phyloP scores from a whole-genome alignment of 192 early-diverging fungal genomes.

The Coemansia sp. region DNA sequence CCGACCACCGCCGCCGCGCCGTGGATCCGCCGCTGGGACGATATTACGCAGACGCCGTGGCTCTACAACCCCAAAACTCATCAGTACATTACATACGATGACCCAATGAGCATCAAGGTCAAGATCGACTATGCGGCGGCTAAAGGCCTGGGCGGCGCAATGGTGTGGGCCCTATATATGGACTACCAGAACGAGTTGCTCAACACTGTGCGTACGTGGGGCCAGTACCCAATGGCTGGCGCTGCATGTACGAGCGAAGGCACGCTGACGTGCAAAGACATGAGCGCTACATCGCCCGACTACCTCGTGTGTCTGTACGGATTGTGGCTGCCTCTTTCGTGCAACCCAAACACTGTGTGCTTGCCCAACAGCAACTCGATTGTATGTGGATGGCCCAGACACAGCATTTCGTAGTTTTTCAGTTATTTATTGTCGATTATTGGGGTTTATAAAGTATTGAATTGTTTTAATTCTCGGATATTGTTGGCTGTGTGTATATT shows the following conservation, averaged over 20 bases:
- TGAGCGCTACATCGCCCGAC: slow-evolving; percentile 5
- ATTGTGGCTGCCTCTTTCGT: slow-evolving; percentile 7
- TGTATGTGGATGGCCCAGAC: slow-evolving; percentile 13
- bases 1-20: slow-evolving; percentile 55
- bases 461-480: no score
- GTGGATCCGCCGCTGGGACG: slow-evolving; percentile 68
- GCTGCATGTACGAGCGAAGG: not conserved
- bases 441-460: no score
- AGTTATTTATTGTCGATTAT: not conserved
- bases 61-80: slow-evolving; percentile 56
- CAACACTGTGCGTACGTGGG: slow-evolving; percentile 31
- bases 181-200: slow-evolving; percentile 61
- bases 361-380: not conserved
- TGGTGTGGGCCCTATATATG: slow-evolving; percentile 56
- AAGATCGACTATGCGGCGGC: slow-evolving; percentile 60
- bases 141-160: slow-evolving; percentile 61
- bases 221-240: slow-evolving; percentile 2
- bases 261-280: not conserved
- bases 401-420: not conserved
- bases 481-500: not conserved
- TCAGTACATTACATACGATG: slow-evolving; percentile 77
- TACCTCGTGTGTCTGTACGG: slow-evolving; percentile 17
- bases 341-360: slow-evolving; percentile 16
- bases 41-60: slow-evolving; percentile 60
- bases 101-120: slow-evolving; percentile 60